phyloP scores from a whole-genome alignment of 1,284 basidiomycete species.

The Kwoniella shivajii region DNA sequence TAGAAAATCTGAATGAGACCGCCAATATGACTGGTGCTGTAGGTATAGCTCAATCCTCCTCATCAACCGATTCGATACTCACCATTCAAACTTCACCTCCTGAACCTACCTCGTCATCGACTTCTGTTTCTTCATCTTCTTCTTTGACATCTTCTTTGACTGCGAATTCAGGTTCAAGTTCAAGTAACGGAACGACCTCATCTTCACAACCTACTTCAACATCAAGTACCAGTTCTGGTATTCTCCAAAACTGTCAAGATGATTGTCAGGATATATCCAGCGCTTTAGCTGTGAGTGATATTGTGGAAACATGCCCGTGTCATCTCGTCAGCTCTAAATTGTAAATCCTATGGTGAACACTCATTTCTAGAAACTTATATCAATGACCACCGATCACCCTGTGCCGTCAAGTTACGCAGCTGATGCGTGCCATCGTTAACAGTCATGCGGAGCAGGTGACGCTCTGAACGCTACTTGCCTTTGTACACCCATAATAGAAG shows the following conservation, averaged over 20 bases:
- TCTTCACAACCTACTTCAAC: not conserved
- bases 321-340: not conserved
- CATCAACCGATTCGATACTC: slow-evolving; percentile 3
- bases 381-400: no score
- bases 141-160: not conserved
- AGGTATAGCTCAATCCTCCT: slow-evolving; percentile 8
- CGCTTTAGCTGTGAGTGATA: slow-evolving; percentile 11
- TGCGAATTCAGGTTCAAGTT: not conserved
- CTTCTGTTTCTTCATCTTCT: not conserved
- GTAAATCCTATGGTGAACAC: no score
- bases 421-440: no score
- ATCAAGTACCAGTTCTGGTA: not conserved
- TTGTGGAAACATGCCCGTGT: not conserved
- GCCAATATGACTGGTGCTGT: no score
- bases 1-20: no score
- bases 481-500: slow-evolving; percentile 14
- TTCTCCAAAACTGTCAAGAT: slow-evolving; percentile 8
- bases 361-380: no score
- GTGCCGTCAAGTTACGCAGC: no score
- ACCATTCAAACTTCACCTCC: slow-evolving; percentile 22
- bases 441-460: slow-evolving; percentile 15
- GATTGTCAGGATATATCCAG: slow-evolving; percentile 10
- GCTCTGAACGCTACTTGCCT: slow-evolving; percentile 17
- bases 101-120: slow-evolving; percentile 4
- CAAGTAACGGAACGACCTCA: not conserved